These are phyloP conservation scores for Acer negundo DNA, from an alignment of 345 rosid species.

Conservation along the genomic window DNA sequence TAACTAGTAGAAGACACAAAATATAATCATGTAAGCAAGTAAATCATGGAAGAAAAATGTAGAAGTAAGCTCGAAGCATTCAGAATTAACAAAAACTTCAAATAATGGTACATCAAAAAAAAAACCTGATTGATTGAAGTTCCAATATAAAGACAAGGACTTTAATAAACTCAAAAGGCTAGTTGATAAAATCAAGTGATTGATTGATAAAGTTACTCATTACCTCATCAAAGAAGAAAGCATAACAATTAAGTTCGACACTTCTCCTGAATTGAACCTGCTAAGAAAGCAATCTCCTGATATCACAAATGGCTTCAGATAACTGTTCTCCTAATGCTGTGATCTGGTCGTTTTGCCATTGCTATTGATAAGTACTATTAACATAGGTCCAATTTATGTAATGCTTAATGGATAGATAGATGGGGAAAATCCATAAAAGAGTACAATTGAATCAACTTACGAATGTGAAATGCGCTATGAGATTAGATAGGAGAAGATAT, in stretches of 20 bases:
- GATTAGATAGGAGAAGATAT: neutral
- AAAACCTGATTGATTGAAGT: too few relatives aligned
- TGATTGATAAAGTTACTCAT: neutral
- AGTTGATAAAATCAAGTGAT: neutral
- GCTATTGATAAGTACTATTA: constrained; percentile 55
- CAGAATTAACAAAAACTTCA: too few relatives aligned
- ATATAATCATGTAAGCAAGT: neutral
- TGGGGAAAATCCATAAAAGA: constrained; percentile 22
- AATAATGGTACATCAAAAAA: too few relatives aligned
- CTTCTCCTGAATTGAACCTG: neutral
- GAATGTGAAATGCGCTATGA: neutral
- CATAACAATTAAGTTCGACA: constrained; percentile 38
- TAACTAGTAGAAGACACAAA: constrained; percentile 28
- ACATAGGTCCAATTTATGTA: constrained; percentile 32
- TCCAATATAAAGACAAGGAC: too few relatives aligned
- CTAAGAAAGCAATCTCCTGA: constrained; percentile 48
- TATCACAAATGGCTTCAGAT: constrained; percentile 49
- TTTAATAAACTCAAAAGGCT: neutral
- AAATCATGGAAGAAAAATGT: neutral
- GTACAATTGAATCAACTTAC: too few relatives aligned
- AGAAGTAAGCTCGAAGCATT: neutral
- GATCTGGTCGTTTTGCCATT: constrained; percentile 61
- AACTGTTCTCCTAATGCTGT: constrained; percentile 69
- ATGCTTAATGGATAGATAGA: neutral
- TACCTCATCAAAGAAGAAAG: constrained; percentile 72